A percentile compares a stretch with the other conserved stretches of the same genome.
Evolutionary conservation across 768 basidiomycete genomes (phyloP).

Genomic region (Lanmaoa rubissima): DNA sequence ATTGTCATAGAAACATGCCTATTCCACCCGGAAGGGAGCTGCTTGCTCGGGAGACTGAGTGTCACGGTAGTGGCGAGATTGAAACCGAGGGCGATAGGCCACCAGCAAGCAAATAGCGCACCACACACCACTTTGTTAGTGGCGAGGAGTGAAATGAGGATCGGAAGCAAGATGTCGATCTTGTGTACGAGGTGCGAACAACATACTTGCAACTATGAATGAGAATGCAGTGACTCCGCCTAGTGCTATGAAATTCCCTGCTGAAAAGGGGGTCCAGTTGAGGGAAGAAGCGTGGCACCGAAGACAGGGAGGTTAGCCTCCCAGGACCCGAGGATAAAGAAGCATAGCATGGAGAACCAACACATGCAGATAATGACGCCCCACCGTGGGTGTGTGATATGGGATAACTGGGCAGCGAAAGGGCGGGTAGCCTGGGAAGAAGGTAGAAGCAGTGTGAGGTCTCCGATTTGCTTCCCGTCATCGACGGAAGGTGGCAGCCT

Average conservation of each 20-base stretch:
- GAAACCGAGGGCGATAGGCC: constrained; percentile 64
- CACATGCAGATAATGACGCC: constrained; percentile 64
- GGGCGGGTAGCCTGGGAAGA: neutral
- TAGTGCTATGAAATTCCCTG: no score
- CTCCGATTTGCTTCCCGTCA: neutral
- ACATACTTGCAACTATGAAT: no score
- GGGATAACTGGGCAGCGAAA: constrained; percentile 7
- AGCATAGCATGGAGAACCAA: constrained; percentile 52
- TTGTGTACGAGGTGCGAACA: constrained; percentile 55
- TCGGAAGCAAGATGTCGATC: constrained; percentile 54
- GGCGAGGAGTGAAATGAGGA: constrained; percentile 46
- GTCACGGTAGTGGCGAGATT: constrained; percentile 71
- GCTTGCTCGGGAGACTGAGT: constrained; percentile 62
- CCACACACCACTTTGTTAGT: constrained; percentile 44
- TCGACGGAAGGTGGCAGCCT: neutral
- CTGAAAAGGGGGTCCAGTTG: no score
- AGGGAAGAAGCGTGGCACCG: no score
- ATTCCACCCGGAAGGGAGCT: constrained; percentile 63
- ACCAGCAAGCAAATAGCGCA: constrained; percentile 43
- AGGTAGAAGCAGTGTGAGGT: neutral
- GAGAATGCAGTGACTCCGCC: no score
- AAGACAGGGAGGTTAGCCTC: no score
- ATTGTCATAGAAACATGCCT: constrained; percentile 45
- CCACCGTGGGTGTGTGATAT: constrained; percentile 38
- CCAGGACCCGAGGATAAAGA: no score